phyloP scores from a whole-genome alignment of 1,284 basidiomycete species.

The Rugosomyces carneus region DNA sequence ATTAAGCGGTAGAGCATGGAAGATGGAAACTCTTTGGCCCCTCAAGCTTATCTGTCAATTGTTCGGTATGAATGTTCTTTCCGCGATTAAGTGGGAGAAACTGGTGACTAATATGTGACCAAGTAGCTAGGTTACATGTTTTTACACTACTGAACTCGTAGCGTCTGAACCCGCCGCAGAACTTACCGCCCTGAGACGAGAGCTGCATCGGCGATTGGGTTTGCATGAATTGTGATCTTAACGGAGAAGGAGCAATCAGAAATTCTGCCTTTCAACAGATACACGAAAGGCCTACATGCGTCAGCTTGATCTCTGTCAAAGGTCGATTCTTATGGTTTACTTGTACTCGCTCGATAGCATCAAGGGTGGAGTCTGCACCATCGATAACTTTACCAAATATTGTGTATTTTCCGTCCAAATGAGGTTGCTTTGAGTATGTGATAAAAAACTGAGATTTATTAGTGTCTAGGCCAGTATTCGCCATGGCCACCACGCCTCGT shows the following conservation, averaged over 20 bases:
- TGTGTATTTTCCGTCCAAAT: conserved; percentile 91
- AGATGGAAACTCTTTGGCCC: no score
- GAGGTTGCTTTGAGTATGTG: conserved; percentile 86
- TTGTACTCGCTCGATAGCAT: conserved; percentile 84
- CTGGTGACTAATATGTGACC: no score
- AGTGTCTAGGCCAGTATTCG: conserved; percentile 87
- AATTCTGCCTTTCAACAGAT: no score
- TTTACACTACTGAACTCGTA: no score
- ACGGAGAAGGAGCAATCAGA: conserved; percentile 2
- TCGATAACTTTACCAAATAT: conserved; percentile 97
- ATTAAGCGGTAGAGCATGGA: conserved; percentile 55
- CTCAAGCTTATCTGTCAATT: no score
- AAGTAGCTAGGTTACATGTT: no score
- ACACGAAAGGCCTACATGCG: conserved; percentile 47
- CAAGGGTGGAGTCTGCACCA: conserved; percentile 83
- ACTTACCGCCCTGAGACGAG: conserved; percentile 26
- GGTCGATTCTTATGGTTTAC: conserved; percentile 91
- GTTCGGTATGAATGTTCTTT: no score
- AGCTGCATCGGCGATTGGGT: conserved; percentile 80
- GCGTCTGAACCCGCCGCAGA: no score
- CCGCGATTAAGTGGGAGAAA: no score
- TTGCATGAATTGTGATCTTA: conserved; percentile 90
- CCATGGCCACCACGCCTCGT: conserved; percentile 94
- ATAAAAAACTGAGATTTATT: conserved; percentile 97
- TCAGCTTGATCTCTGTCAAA: conserved; percentile 76